Evolutionary conservation across 495 filamentous ascomycete species (phyloP).

Genomic region (Aspergillus biplanus): DNA sequence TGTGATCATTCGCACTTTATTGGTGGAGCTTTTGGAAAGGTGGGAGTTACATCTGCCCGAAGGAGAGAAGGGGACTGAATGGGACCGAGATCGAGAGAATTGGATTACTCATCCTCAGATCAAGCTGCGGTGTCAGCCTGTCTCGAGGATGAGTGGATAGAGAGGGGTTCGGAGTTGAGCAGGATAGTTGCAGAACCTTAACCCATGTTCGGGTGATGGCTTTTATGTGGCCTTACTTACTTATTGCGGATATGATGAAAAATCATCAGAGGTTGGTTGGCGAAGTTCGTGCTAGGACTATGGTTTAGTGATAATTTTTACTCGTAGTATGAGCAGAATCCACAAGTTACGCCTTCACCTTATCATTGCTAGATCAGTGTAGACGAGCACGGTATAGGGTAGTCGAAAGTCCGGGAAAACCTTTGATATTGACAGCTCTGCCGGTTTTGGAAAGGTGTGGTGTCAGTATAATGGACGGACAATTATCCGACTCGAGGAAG

Average conservation of each 20-base stretch:
- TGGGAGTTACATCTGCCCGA: neutral
- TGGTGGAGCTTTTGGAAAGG: slow-evolving; percentile 22
- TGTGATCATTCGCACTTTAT: slow-evolving; percentile 26
- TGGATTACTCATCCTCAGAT: slow-evolving; percentile 1
- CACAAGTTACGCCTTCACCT: neutral
- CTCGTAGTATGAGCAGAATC: neutral
- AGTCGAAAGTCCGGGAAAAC: neutral
- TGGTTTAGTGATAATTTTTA: neutral
- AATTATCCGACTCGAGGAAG: neutral
- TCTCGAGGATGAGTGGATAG: slow-evolving; percentile 1
- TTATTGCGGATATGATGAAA: neutral
- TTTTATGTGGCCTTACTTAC: neutral
- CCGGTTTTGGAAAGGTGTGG: neutral
- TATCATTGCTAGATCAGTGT: neutral
- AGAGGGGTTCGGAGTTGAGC: neutral
- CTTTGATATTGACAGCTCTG: neutral
- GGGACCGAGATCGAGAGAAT: neutral
- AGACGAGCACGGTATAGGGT: neutral
- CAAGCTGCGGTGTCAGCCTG: neutral
- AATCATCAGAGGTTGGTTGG: neutral
- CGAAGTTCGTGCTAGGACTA: neutral
- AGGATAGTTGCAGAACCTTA: neutral
- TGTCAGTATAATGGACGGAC: neutral
- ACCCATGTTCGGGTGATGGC: neutral
- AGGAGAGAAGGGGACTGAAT: neutral